These are phyloP conservation scores for Penicillium atrosanguineum DNA, from an alignment of 495 filamentous ascomycete genomes.

Conservation along the genomic window DNA sequence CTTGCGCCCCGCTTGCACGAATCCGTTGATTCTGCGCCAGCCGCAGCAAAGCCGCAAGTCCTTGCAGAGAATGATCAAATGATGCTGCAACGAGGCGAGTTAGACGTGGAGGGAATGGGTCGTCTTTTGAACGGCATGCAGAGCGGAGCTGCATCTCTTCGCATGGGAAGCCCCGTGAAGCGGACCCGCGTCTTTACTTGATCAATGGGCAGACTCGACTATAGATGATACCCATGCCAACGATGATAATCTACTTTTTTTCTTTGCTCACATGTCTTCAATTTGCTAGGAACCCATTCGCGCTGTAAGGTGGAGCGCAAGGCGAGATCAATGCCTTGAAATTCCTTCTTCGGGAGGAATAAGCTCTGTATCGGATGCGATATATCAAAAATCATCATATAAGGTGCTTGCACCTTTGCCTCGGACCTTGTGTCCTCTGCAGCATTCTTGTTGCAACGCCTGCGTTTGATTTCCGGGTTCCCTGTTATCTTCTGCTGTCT, in stretches of 20 bases:
- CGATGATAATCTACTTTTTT: constrained; percentile 9
- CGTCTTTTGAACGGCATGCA: constrained; percentile 48
- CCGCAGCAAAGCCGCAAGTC: constrained; percentile 18
- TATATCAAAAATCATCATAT: constrained; percentile 42
- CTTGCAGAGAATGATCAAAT: constrained; percentile 39
- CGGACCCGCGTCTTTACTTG: constrained; percentile 41
- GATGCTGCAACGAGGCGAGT: constrained; percentile 43
- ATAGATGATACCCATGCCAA: constrained; percentile 33
- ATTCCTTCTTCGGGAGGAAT: constrained; percentile 42
- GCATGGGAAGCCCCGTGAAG: constrained; percentile 42
- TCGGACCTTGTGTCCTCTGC: constrained; percentile 2
- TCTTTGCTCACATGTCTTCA: constrained; percentile 9
- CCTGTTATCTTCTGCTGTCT: constrained; percentile 6
- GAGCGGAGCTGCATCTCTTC: constrained; percentile 26
- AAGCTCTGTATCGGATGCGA: constrained; percentile 61
- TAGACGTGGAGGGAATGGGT: constrained; percentile 54
- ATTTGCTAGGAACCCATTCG: constrained; percentile 29
- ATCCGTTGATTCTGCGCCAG: constrained; percentile 14
- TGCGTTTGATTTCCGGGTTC: constrained; percentile 10
- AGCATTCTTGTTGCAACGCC: constrained; percentile 9
- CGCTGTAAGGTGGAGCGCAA: constrained; percentile 58
- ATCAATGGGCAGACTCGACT: constrained; percentile 13
- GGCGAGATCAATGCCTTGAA: constrained; percentile 56
- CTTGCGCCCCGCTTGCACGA: constrained; percentile 45
- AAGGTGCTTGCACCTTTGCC: constrained; percentile 9